These are phyloP conservation scores for Selaginella tamariscina DNA, from an alignment of 75 land plant genomes.

Conservation along the genomic window DNA sequence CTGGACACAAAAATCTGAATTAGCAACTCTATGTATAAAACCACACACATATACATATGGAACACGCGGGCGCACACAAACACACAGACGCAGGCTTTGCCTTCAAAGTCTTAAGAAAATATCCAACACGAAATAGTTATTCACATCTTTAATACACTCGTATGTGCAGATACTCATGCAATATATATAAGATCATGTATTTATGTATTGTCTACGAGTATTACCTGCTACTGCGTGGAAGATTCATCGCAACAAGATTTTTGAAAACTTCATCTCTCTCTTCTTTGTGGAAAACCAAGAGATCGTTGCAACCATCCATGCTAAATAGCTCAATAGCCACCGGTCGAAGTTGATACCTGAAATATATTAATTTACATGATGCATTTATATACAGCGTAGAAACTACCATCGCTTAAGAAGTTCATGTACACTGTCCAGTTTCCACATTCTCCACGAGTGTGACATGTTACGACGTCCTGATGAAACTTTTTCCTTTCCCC, in stretches of 20 bases:
- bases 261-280: slow-evolving; percentile 98
- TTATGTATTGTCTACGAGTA: no score
- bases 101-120: not conserved
- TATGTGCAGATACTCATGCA: no score
- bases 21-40: not conserved
- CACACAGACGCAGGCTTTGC: not conserved
- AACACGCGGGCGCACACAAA: no score
- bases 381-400: no score
- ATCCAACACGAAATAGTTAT: not conserved
- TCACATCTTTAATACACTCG: no score
- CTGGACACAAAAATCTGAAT: slow-evolving; percentile 28
- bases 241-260: slow-evolving; percentile 85
- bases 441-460: slow-evolving; percentile 98
- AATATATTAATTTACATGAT: no score
- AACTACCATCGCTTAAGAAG: slow-evolving; percentile 83
- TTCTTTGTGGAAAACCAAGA: slow-evolving; percentile 89
- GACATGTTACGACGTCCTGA: slow-evolving; percentile 51
- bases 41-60: not conserved
- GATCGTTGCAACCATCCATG: slow-evolving; percentile 99
- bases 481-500: slow-evolving; percentile 88
- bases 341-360: slow-evolving; percentile 96
- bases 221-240: slow-evolving; percentile 98
- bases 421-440: slow-evolving; percentile 93
- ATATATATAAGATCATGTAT: no score
- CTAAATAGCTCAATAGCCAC: slow-evolving; percentile 99